Base-by-base conservation (phyloP, 2,329 filamentous ascomycete genomes). In the Fusarium acutatum region DNA sequence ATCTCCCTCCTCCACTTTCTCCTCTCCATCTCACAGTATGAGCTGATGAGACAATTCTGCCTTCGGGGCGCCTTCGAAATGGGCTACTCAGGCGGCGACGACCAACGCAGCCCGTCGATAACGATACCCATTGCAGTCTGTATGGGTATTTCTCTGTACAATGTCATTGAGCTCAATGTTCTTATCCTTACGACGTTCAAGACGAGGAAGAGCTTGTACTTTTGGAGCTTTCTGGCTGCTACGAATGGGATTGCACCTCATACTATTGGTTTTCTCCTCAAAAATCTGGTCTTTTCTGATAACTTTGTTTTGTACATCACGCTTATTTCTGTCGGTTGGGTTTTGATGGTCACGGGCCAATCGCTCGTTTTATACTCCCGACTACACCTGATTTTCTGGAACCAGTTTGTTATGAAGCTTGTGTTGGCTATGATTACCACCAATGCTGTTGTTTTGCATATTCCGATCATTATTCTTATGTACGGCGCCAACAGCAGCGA, bases 321-420 rank as follows among this genome's bases (percentile, higher is more conserved):
- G 4, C 62, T 80, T 22, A 78, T 80, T 20, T 64, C 79, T 24
- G 52, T 78, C 26, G 79, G 79, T 5, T 82, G 81, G 79, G 75
- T 74, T 34, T 50, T 74, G 4, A 90, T 91, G 88, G 85, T 92
- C 0, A 90, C 88, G 0, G 90, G 89, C 0, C 88, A 91, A 76
- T 87, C 87, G 0, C 75, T 91, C 18, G 89, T 92, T 5, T 82
- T 92, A 6, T 92, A 89, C 81, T 91, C 89, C 1, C 86, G 90
- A 11, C 83, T 92, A 2, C 89, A 91, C 75, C 83, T 92, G 2
- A 84, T 92, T 11, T 82, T 89, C 15, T 85, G 85, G 28, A 87
- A 88, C 14, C 83, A 71, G 83, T 35, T 80, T 4, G 78, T 86
- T 9, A 81, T 91, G 1, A 84, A 83, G 6, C 82, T 83, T 17